phyloP scores from a whole-genome alignment of 768 basidiomycete species.

The Lenzites betulinus region DNA sequence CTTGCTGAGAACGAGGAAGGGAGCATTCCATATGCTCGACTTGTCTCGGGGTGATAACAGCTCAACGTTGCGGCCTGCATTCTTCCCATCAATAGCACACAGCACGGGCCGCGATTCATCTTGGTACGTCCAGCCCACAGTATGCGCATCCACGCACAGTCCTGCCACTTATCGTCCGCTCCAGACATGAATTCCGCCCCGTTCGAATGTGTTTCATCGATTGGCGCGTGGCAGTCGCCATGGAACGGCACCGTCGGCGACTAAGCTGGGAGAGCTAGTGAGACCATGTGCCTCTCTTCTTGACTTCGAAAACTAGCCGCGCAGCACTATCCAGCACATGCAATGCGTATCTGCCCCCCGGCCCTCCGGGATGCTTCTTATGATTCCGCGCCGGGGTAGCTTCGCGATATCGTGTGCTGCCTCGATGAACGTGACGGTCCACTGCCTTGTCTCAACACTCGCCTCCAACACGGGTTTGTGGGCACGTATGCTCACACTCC shows the following conservation, averaged over 20 bases:
- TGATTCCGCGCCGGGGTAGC: background rate
- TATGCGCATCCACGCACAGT: background rate
- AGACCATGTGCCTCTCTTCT: constrained; percentile 32
- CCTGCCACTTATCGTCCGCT: background rate
- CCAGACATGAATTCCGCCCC: background rate
- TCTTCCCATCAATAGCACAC: background rate
- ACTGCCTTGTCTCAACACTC: background rate
- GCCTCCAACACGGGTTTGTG: background rate
- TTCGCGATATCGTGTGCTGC: constrained; percentile 12
- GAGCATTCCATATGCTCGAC: background rate
- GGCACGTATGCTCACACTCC: constrained; percentile 12
- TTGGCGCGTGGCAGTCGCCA: background rate
- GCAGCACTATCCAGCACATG: constrained; percentile 6
- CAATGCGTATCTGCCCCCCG: constrained; percentile 12
- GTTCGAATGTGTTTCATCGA: background rate
- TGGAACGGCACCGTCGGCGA: background rate
- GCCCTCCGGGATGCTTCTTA: constrained; percentile 4
- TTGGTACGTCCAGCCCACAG: background rate
- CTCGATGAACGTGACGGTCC: constrained; percentile 4
- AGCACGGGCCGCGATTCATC: background rate
- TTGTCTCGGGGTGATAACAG: background rate
- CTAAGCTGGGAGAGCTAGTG: constrained; percentile 31
- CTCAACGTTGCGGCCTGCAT: background rate
- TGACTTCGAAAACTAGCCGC: background rate
- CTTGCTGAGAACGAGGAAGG: background rate